A percentile compares a stretch with the other conserved stretches of the same genome.
These are phyloP conservation scores for Artemisia tridentata DNA, from an alignment of 129 eudicot genomes.

Conservation along the genomic window DNA sequence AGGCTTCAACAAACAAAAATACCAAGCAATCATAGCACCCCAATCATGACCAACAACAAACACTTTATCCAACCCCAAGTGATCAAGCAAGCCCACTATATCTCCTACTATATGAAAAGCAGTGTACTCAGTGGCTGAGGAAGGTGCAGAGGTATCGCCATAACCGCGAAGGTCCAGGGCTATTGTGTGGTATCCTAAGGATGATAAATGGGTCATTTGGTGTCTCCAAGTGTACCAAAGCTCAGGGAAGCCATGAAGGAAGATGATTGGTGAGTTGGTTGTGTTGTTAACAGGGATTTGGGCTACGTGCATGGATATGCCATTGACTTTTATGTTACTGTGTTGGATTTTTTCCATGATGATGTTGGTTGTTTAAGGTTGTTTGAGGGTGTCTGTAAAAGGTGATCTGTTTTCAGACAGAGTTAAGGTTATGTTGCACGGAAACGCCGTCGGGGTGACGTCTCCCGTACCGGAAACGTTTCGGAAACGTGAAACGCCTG, in stretches of 20 bases:
- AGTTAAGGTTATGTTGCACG: too few species aligned
- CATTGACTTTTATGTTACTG: not conserved
- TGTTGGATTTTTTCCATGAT: conserved; percentile 8
- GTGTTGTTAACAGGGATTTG: not conserved
- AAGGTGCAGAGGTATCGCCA: not conserved
- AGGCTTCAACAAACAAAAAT: not conserved
- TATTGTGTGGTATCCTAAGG: conserved; percentile 6
- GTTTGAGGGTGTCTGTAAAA: not conserved
- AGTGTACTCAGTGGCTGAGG: not conserved
- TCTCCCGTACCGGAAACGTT: too few species aligned
- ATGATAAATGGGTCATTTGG: conserved; percentile 4
- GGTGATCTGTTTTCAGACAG: too few species aligned
- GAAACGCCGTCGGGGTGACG: too few species aligned
- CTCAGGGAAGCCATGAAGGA: conserved; percentile 13
- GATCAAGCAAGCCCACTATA: conserved; percentile 7
- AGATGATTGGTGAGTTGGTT: not conserved
- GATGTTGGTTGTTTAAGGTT: not conserved
- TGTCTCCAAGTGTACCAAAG: conserved; percentile 26
- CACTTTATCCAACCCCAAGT: not conserved
- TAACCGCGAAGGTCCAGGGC: conserved; percentile 2
- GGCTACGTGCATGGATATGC: not conserved
- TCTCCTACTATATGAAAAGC: conserved; percentile 3
- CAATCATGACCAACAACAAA: conserved; percentile 15
- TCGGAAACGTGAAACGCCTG: too few species aligned
- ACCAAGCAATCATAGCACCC: conserved; percentile 7